Base-by-base conservation (phyloP, 441 rosid species). In the Sinapis alba region DNA sequence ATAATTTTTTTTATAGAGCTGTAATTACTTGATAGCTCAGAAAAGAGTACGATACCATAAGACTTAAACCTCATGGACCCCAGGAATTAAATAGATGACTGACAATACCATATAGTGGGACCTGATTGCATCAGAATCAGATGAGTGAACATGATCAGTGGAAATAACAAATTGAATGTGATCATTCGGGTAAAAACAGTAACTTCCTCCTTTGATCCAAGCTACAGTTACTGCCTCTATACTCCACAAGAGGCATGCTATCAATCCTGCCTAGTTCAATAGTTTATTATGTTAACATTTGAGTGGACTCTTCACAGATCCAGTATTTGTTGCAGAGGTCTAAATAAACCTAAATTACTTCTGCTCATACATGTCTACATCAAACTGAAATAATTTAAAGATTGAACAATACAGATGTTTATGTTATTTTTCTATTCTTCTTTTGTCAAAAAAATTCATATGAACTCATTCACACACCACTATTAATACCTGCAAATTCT, bases 11-110 rank as follows among this genome's bases (percentile, higher is more conserved):
- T 62, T 61, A 68, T 21, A 47, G 62, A 65, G 61, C 47, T 41
- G 69, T 28, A 8, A 68, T 36, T 93, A 96, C 99, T 98, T 94
- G 86, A 90, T 89, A 71, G 99, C 98, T 77, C 96, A 89, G 73
- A 93, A 96, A 24, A 96, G 89, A 61, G 98, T 97, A 63, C 94
- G 94, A 81, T 94, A 94, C 99, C 98, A 96, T 79, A 86, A 36
- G 62, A 89, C 85, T 59, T 96, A 96, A 57, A 83, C 97, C 56
- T 97, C 98, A 74, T 98, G 98, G 81, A 82, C 91, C 68, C 96
- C 98, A 1, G 91, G 69, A 71, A 96, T 83, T 85, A 86, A 87
- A 84, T 96, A 96, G 83, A 96, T 96, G 74, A 94, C 78, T 61
- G 99, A 87, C 61, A 96, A 96, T 97, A 83, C 98, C 98, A 96